Conservation (phyloP, 345 rosid genomes). For the Eucalyptus camaldulensis region DNA sequence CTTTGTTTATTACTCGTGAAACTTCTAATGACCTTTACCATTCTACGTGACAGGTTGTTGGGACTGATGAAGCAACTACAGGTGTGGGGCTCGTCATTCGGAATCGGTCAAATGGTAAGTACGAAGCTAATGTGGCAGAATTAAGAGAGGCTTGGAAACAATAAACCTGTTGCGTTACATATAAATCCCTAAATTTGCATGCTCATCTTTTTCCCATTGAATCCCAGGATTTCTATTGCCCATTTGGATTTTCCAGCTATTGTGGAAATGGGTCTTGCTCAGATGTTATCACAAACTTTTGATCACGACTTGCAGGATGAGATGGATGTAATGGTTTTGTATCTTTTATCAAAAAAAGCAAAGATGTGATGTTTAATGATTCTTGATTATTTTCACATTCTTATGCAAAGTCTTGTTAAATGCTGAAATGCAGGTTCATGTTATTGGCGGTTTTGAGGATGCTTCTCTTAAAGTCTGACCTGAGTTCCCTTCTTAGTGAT, state of each 20-base stretch:
- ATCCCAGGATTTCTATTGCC: conserved; percentile 72
- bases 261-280: conserved; percentile 58
- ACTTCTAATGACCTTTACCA: background rate
- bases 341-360: background rate
- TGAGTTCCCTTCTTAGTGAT: background rate
- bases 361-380: background rate
- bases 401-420: background rate
- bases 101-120: conserved; percentile 62
- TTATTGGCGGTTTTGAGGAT: conserved; percentile 82
- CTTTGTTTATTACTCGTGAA: background rate
- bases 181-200: background rate
- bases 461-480: conserved; percentile 34
- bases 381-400: background rate
- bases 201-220: background rate
- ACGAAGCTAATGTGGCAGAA: background rate
- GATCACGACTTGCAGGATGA: conserved; percentile 19
- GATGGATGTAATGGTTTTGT: conserved; percentile 46
- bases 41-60: conserved; percentile 34
- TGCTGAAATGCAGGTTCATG: conserved; percentile 55
- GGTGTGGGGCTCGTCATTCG: conserved; percentile 73
- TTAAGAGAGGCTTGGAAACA: background rate
- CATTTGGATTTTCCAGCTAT: conserved; percentile 60
- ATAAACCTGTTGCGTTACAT: background rate
- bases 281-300: conserved; percentile 50
- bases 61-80: conserved; percentile 89